Evolutionary conservation across 805 yeast genomes (phyloP).

Genomic region (Saccharomyces mikatae): DNA sequence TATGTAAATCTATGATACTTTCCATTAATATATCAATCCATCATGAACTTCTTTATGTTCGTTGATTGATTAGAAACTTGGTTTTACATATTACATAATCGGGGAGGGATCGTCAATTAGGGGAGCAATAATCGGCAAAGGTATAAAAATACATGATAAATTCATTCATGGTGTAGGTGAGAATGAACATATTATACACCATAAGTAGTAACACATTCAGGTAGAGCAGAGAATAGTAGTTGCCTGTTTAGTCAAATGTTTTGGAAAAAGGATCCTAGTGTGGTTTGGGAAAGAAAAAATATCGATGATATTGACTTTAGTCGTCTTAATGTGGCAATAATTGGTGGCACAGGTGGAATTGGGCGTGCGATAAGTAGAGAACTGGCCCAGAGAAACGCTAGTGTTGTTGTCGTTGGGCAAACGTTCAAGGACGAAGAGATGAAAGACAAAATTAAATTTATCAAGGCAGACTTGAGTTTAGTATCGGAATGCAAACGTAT

Average conservation of each 20-base stretch:
- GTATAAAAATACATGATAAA: not conserved
- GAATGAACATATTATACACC: not conserved
- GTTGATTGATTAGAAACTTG: no score
- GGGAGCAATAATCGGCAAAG: not conserved
- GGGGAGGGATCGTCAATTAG: not conserved
- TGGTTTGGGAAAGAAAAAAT: slow-evolving; percentile 1
- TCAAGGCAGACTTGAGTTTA: slow-evolving; percentile 31
- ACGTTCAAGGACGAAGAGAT: slow-evolving; percentile 28
- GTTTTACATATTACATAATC: not conserved
- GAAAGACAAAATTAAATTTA: slow-evolving; percentile 22
- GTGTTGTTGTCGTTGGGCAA: slow-evolving; percentile 33
- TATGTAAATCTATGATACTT: no score
- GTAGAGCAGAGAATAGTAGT: not conserved
- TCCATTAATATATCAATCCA: not conserved
- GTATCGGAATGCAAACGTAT: slow-evolving; percentile 21
- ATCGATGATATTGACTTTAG: slow-evolving; percentile 1
- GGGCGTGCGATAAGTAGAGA: slow-evolving; percentile 30
- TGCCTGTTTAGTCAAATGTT: not conserved
- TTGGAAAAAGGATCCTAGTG: slow-evolving; percentile 2
- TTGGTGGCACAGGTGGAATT: slow-evolving; percentile 38
- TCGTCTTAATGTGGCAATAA: slow-evolving; percentile 18
- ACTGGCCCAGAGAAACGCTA: slow-evolving; percentile 25
- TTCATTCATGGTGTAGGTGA: not conserved
- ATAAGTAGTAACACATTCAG: not conserved
- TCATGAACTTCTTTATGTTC: no score